phyloP scores from a whole-genome alignment of 257 asterid genomes.

The Thymus mandschuricus region DNA sequence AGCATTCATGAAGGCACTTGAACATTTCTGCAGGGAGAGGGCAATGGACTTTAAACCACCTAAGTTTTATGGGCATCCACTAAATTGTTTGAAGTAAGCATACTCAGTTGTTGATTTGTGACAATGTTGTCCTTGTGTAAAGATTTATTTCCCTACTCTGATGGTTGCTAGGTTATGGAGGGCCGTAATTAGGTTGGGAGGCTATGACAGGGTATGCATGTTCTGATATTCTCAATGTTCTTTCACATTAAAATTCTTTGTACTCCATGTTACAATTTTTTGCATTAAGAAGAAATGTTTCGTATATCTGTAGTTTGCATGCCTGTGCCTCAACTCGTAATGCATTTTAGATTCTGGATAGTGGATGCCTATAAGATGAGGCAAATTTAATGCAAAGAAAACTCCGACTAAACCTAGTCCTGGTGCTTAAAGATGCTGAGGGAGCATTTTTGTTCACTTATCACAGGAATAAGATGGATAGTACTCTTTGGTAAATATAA shows the following conservation, averaged over 20 bases:
- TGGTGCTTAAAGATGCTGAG: neutral
- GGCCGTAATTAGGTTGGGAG: constrained; percentile 83
- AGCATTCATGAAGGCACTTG: constrained; percentile 82
- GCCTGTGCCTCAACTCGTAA: neutral
- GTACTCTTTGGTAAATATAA: constrained; percentile 3
- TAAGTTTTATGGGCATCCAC: constrained; percentile 84
- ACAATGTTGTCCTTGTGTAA: constrained; percentile 26
- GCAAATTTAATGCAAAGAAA: neutral
- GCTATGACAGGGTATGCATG: constrained; percentile 91
- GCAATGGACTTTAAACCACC: constrained; percentile 88
- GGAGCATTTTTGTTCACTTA: constrained; percentile 1
- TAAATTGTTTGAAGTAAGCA: constrained; percentile 86
- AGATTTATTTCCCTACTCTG: constrained; percentile 28
- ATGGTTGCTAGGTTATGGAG: constrained; percentile 83
- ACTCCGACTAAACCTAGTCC: neutral
- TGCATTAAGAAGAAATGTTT: constrained; percentile 14
- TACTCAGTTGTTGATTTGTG: constrained; percentile 22
- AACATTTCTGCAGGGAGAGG: constrained; percentile 65
- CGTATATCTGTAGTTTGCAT: neutral
- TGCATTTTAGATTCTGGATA: neutral
- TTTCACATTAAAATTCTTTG: constrained; percentile 22
- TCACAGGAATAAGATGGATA: neutral
- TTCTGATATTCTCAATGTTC: constrained; percentile 19
- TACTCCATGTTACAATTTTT: constrained; percentile 17
- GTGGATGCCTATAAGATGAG: neutral